Evolutionary conservation across 352 stramenopile genomes (phyloP), one percentile per base, ranked within the genome.

Genomic region (Phytophthora rubi): DNA sequence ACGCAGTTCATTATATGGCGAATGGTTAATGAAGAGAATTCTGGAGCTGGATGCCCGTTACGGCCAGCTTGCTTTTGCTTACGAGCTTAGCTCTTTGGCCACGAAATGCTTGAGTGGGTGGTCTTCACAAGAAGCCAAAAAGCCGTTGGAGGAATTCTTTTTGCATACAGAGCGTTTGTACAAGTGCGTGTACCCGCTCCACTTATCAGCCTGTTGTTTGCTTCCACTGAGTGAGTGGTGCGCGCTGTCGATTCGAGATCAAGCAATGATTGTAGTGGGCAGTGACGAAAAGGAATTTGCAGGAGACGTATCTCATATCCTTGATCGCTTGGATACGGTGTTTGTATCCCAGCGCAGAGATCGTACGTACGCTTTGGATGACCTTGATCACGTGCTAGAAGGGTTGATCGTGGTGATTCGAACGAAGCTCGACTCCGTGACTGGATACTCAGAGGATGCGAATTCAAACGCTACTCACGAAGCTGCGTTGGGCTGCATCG

Each of bases 21-120:
- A 68, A 28, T 94, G 86, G 86, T 89, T 90, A 26, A 76, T 45
- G 13, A 60, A 63, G 28, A 83, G 81, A 16, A 82, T 92, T 42
- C 18, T 89, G 16, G 78, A 90, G 26, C 52, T 94, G 57, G 86
- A 94, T 23, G 66, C 68, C 16, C 47, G 78, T 3, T 92, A 85
- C 60, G 86, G 86, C 4, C 85, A 94, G 26, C 71, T 94, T 30
- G 54, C 48, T 4, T 70, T 73, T 51, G 82, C 85, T 0, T 84
- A 76, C 47, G 62, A 88, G 12, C 68, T 93, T 16, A 82, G 82
- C 18, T 58, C 51, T 7, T 42, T 89, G 23, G 76, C 76, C 9
- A 55, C 35, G 2, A 75, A 64, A 35, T 85, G 74, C 65, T 42
- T 88, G 54, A 62, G 55, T 18, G 61, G 58, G 53, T 82, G 74